Evolutionary conservation across 257 asterid species (phyloP), one percentile per base, ranked within the genome.

Genomic region (Primulina huaijiensis): DNA sequence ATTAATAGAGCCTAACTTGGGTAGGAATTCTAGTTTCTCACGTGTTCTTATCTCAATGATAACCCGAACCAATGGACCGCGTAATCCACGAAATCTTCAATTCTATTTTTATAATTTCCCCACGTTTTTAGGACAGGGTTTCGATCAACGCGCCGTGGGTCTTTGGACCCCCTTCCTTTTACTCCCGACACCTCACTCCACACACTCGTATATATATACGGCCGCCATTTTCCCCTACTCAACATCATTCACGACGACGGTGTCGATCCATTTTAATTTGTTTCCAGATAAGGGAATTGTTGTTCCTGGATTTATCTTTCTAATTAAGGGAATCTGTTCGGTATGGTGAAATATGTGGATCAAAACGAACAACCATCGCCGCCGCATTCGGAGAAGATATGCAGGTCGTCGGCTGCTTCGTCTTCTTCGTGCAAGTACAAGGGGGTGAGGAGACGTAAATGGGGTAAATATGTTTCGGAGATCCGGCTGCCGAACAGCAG

Each of bases 381-480:
- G 20, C 23, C 19, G 29, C 35, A 23, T 27, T 37, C 23, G 65
- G 46, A 55, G 10, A 43, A 12, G 35, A 56, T 17, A 9, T 53
- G 59, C 17, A 62, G 11, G 3, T 40, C 6, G 17, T 17, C 52
- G 17, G 52, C 52, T 10, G 17, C 17, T 11, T 10, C 52, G 52
- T 40, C 52, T 40, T 33, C 7, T 33, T 40, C 52, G 52, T 4
- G 52, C 5, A 40, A 74, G 70, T 74, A 35, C 43, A 74, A 74
- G 67, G 78, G 78, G 31, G 70, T 74, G 56, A 58, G 78, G 74
- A 9, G 53, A 60, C 62, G 78, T 23, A 74, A 74, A 27, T 74
- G 78, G 78, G 78, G 78, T 11, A 74, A 74, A 62, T 74, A 66
- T 37, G 78, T 74, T 27, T 74, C 78, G n/a, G 78, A 74, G 33